phyloP scores from a whole-genome alignment of 352 stramenopile genomes.

The Phytophthora lateralis region DNA sequence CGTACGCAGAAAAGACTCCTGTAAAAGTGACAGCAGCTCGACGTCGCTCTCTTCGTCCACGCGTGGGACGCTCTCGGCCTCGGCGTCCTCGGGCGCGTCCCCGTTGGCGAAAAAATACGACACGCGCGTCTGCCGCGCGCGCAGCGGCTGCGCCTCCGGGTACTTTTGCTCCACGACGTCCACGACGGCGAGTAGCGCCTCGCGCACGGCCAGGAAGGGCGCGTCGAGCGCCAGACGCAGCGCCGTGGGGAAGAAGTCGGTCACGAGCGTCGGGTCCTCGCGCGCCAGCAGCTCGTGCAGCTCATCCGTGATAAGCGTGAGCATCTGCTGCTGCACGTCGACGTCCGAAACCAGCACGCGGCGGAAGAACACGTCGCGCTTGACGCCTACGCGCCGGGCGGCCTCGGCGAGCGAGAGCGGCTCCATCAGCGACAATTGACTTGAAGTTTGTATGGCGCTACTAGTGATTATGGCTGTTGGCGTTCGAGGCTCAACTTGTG shows the following conservation, averaged over 20 bases:
- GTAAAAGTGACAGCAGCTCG: conserved; percentile 58
- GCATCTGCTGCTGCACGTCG: conserved; percentile 66
- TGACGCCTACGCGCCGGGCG: conserved; percentile 59
- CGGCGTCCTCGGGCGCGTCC: conserved; percentile 32
- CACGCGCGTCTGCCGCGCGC: conserved; percentile 37
- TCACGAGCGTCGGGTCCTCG: conserved; percentile 46
- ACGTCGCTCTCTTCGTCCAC: conserved; percentile 50
- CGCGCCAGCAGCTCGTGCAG: conserved; percentile 58
- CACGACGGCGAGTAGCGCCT: conserved; percentile 52
- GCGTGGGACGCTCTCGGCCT: conserved; percentile 21
- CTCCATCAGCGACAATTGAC: conserved; percentile 20
- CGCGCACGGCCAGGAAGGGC: conserved; percentile 70
- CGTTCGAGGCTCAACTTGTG: conserved; percentile 41
- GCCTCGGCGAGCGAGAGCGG: conserved; percentile 48
- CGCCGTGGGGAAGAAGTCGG: conserved; percentile 75
- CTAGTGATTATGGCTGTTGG: neutral
- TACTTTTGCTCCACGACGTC: conserved; percentile 49
- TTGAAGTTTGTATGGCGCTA: conserved; percentile 37
- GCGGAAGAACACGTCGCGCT: conserved; percentile 84
- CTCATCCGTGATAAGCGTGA: conserved; percentile 54
- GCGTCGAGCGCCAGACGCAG: conserved; percentile 67
- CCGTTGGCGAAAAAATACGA: conserved; percentile 75
- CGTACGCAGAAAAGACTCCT: conserved; percentile 61
- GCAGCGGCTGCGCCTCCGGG: conserved; percentile 40
- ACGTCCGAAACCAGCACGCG: conserved; percentile 71